Conservation (phyloP, 805 yeast genomes). For the Saccharomycopsis babjevae region DNA sequence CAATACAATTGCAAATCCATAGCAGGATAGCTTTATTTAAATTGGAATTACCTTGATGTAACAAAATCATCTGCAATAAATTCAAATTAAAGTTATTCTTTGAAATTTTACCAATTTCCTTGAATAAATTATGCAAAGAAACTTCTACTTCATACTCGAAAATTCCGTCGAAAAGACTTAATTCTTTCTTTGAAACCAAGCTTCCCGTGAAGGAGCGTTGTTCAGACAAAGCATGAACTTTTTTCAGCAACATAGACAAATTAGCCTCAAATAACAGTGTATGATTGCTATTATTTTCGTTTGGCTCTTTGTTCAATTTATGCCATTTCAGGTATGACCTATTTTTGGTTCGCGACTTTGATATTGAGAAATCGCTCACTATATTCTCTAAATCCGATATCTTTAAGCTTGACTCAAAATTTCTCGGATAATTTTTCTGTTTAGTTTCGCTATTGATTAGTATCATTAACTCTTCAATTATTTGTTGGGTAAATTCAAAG, state of each 20-base stretch:
- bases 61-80: background rate
- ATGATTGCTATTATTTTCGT: background rate
- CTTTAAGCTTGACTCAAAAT: background rate
- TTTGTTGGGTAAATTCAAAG: background rate
- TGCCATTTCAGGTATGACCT: background rate
- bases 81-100: background rate
- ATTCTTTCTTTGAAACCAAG: background rate
- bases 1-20: conserved; percentile 32
- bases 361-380: background rate
- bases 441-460: background rate
- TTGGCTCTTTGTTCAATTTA: background rate
- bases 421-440: background rate
- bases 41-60: conserved; percentile 5
- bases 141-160: conserved; percentile 7
- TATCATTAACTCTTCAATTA: conserved; percentile 3
- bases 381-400: conserved; percentile 3
- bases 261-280: background rate
- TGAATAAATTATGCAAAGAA: conserved; percentile 2
- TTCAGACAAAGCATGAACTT: background rate
- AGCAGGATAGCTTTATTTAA: conserved; percentile 22
- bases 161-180: conserved; percentile 4
- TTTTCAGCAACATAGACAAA: background rate
- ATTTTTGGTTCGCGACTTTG: background rate
- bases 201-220: too few relatives aligned
- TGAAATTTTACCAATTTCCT: conserved; percentile 5